Conservation (phyloP, 768 basidiomycete species). For the Podaxis rugospora region DNA sequence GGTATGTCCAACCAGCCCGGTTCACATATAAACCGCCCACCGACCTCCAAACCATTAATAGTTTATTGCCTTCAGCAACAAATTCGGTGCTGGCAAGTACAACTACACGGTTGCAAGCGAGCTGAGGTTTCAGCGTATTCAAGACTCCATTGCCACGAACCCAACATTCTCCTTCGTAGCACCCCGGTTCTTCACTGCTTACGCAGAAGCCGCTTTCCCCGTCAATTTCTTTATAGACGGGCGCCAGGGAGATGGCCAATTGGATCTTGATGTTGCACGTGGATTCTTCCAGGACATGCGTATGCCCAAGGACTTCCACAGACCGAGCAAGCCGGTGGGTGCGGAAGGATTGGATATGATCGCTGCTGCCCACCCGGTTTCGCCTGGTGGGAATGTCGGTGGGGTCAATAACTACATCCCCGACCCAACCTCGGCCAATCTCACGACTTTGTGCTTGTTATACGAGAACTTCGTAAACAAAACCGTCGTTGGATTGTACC, state of each 20-base stretch:
- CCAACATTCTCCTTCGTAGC: slow-evolving; percentile 16
- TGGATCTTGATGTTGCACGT: slow-evolving; percentile 13
- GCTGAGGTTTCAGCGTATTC: slow-evolving; percentile 15
- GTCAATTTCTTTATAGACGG: slow-evolving; percentile 18
- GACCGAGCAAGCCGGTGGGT: slow-evolving; percentile 5
- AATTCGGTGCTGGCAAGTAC: slow-evolving; percentile 19
- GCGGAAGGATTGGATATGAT: slow-evolving; percentile 3
- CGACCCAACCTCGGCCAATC: slow-evolving; percentile 12
- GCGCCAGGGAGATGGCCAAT: slow-evolving; percentile 8
- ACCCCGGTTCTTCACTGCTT: slow-evolving; percentile 18
- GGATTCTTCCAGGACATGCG: slow-evolving; percentile 17
- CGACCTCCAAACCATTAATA: background rate
- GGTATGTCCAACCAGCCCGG: background rate
- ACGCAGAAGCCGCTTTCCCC: slow-evolving; percentile 17
- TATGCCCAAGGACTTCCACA: slow-evolving; percentile 16
- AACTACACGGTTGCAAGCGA: slow-evolving; percentile 17
- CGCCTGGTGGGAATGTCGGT: slow-evolving; percentile 13
- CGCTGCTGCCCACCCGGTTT: slow-evolving; percentile 9
- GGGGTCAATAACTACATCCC: slow-evolving; percentile 12
- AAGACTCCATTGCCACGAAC: slow-evolving; percentile 19
- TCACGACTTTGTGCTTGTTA: slow-evolving; percentile 11
- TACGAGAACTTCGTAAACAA: slow-evolving; percentile 16
- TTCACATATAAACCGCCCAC: background rate
- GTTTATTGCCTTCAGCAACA: slow-evolving; percentile 17
- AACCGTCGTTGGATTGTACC: slow-evolving; percentile 16